Percentiles rank a stretch among this genome's conserved stretches.
These are phyloP conservation scores for Suhomyces faveliae DNA, from an alignment of 805 yeast genomes.

Conservation along the genomic window DNA sequence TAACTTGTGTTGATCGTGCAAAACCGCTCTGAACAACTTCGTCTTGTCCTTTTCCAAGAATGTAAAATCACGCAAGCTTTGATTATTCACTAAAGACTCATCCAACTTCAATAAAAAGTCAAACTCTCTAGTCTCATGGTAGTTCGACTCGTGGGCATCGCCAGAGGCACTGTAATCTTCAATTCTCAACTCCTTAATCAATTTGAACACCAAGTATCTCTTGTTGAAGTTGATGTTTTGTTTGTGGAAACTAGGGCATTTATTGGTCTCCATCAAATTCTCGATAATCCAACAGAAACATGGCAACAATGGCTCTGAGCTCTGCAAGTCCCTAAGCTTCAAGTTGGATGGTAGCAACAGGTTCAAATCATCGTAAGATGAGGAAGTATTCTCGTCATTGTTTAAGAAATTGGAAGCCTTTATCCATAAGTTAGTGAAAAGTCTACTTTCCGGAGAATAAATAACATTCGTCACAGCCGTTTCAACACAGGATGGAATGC, in stretches of 20 bases:
- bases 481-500: slow-evolving; percentile 81
- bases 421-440: slow-evolving; percentile 68
- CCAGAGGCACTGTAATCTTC: slow-evolving; percentile 31
- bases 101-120: slow-evolving; percentile 52
- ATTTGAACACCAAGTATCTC: slow-evolving; percentile 39
- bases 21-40: slow-evolving; percentile 28
- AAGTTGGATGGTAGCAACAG: slow-evolving; percentile 32
- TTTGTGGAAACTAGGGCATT: slow-evolving; percentile 73
- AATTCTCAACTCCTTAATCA: slow-evolving; percentile 38
- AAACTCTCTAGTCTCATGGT: slow-evolving; percentile 44
- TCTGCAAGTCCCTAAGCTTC: slow-evolving; percentile 23
- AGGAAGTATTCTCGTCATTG: slow-evolving; percentile 10
- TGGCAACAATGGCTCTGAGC: slow-evolving; percentile 58
- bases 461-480: slow-evolving; percentile 72
- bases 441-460: slow-evolving; percentile 76
- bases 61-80: slow-evolving; percentile 36
- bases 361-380: slow-evolving; percentile 26
- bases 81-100: slow-evolving; percentile 32
- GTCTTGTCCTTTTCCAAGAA: slow-evolving; percentile 23
- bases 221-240: slow-evolving; percentile 82
- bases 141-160: slow-evolving; percentile 20
- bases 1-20: slow-evolving; percentile 33
- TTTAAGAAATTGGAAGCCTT: slow-evolving; percentile 44
- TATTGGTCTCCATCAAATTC: slow-evolving; percentile 61
- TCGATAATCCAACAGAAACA: slow-evolving; percentile 92